Base-by-base conservation (phyloP, 129 eudicot genomes). In the Ambrosia trifida region DNA sequence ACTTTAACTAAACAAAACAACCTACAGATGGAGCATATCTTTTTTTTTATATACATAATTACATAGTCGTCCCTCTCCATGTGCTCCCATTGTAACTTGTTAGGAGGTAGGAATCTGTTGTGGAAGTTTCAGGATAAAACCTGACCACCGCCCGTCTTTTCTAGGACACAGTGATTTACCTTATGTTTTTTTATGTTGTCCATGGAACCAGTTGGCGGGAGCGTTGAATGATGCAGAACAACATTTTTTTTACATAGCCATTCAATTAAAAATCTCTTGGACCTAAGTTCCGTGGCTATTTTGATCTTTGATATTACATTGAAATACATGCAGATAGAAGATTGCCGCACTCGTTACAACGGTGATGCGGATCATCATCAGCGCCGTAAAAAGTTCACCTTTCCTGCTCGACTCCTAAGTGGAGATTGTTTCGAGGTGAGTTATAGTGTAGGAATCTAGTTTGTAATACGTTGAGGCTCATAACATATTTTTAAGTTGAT, bases 341-440 rank as follows among this genome's bases (percentile, higher is more conserved):
- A 94, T 64, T 94, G 99, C 35, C 97, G 99, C 11, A 90, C 96
- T 11, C 93, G 99, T 64, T 94, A 94, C 76, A 94, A 94, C 78
- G 99, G 97, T 70, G 99, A 94, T 83, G 99, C 99, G 28, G 99
- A 94, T 61, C 99, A 90, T 72, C 96, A 90, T 82, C 99, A 90
- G 80, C 93, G 99, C 36, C 97, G 99, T 63, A 94, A 90, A 72
- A 94, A 90, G 75, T 94, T 90, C 79, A 52, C 89, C n/a, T 94
- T 94, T 70, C 99, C 99, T 72, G 97, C 97, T 44, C 84, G 96
- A 56, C 97, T 94, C 41, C 24, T 94, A 24, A 84, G 97, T 77
- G 99, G 99, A 71, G 99, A 94, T 82, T 90, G 99, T 72, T 94
- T 78, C 81, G 97, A 94, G 96, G 99, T 90, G 69, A 70, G 5